These are phyloP conservation scores for Collariella sp. DNA, from an alignment of 495 filamentous ascomycete genomes.

Conservation along the genomic window DNA sequence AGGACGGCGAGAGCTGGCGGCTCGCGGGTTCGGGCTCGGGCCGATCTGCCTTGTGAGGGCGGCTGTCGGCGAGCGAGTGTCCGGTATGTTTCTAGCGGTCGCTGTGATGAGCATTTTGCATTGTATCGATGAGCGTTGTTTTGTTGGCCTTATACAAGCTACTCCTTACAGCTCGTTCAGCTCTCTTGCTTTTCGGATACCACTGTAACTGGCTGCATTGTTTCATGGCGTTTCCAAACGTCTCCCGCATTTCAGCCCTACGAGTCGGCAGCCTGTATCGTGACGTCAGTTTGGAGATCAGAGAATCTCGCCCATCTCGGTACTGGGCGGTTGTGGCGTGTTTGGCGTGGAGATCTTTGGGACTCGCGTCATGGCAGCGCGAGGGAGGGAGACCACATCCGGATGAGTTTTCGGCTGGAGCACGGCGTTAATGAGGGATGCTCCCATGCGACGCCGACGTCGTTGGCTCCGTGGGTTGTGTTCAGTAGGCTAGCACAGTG, in stretches of 20 bases:
- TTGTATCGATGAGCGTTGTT: too few species aligned
- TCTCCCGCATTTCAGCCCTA: conserved; percentile 6
- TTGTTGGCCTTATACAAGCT: neutral
- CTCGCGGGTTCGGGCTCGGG: conserved; percentile 22
- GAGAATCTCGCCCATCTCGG: neutral
- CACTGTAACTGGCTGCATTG: neutral
- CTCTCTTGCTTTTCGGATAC: neutral
- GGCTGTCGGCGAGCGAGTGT: neutral
- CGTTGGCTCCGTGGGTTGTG: neutral
- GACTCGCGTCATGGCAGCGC: neutral
- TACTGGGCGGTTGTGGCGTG: neutral
- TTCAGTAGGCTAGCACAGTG: neutral
- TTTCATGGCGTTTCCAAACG: neutral
- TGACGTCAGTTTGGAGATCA: conserved; percentile 9
- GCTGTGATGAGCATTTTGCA: too few species aligned
- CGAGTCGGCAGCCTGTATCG: neutral
- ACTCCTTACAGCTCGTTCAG: neutral
- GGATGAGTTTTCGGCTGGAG: too few species aligned
- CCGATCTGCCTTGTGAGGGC: conserved; percentile 35
- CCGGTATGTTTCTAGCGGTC: too few species aligned
- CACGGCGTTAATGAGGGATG: too few species aligned
- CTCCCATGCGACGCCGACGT: neutral
- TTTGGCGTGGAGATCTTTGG: neutral
- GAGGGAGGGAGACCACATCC: neutral
- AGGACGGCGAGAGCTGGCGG: conserved; percentile 46